phyloP scores from a whole-genome alignment of 306 rosid species.

The Sicyos baderoa region DNA sequence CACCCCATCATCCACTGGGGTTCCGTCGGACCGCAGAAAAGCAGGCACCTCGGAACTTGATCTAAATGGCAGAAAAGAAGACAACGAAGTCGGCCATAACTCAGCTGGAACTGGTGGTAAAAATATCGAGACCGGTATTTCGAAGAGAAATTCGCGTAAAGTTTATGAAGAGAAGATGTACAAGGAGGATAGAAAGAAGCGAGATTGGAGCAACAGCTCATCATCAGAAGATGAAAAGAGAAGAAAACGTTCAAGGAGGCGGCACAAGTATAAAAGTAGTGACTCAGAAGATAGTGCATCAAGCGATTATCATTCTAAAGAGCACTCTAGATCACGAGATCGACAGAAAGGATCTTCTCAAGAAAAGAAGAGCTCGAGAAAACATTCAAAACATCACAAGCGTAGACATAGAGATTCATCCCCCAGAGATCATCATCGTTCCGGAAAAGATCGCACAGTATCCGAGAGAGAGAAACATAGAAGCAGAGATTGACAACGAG shows the following conservation, averaged over 20 bases:
- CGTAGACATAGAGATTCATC: conserved; percentile 50
- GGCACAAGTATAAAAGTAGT: conserved; percentile 37
- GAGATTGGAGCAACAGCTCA: conserved; percentile 35
- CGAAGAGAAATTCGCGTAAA: conserved; percentile 29
- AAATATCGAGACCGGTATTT: conserved; percentile 26
- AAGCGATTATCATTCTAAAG: conserved; percentile 34
- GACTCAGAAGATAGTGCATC: conserved; percentile 50
- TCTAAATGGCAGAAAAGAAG: conserved; percentile 28
- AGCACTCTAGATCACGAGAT: conserved; percentile 48
- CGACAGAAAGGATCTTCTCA: conserved; percentile 52
- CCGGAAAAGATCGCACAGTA: conserved; percentile 37
- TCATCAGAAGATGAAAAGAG: conserved; percentile 57
- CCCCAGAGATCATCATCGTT: conserved; percentile 34
- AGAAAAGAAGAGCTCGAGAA: conserved; percentile 52
- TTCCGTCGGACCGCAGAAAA: conserved; percentile 24
- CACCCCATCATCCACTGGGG: conserved; percentile 4
- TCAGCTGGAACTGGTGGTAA: conserved; percentile 30
- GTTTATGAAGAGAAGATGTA: conserved; percentile 24
- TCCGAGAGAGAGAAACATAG: conserved; percentile 40
- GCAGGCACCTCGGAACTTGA: conserved; percentile 25
- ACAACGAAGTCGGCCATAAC: conserved; percentile 28
- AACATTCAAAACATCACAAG: conserved; percentile 53
- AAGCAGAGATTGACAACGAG: conserved; percentile 11
- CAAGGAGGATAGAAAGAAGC: conserved; percentile 29
- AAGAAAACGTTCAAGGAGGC: conserved; percentile 50